Evolutionary conservation across 2,329 filamentous ascomycete species (phyloP).

Genomic region (Dothiorella sarmentorum): DNA sequence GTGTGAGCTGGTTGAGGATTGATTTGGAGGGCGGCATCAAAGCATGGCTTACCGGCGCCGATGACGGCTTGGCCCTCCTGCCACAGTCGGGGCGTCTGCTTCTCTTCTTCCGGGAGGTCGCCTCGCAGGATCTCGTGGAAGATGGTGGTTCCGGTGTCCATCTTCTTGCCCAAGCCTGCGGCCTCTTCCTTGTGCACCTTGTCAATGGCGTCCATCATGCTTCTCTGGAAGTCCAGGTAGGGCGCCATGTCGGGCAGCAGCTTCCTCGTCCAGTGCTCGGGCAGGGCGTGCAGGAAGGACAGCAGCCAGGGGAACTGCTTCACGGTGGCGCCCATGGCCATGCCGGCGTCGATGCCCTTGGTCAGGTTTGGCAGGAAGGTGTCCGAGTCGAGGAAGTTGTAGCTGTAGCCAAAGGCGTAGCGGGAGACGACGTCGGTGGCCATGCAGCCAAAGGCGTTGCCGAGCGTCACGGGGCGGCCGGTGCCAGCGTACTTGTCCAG

Average conservation of each 20-base stretch:
- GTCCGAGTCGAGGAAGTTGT: slow-evolving; percentile 22
- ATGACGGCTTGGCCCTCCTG: slow-evolving; percentile 21
- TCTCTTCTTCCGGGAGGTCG: slow-evolving; percentile 18
- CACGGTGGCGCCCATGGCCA: slow-evolving; percentile 18
- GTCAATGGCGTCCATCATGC: slow-evolving; percentile 12
- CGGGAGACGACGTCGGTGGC: slow-evolving; percentile 25
- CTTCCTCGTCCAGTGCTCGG: not conserved
- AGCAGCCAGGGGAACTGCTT: slow-evolving; percentile 26
- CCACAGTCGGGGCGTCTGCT: slow-evolving; percentile 17
- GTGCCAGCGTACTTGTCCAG: slow-evolving; percentile 19
- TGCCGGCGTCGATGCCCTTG: slow-evolving; percentile 22
- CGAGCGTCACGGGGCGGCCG: slow-evolving; percentile 20
- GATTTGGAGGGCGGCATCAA: not conserved
- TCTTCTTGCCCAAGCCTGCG: not conserved
- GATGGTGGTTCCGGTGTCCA: slow-evolving; percentile 11
- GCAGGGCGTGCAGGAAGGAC: slow-evolving; percentile 1
- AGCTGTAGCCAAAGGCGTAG: slow-evolving; percentile 24
- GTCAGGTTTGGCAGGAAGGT: slow-evolving; percentile 22
- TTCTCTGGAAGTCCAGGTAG: slow-evolving; percentile 19
- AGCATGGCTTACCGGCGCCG: slow-evolving; percentile 12
- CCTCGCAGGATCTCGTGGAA: slow-evolving; percentile 21
- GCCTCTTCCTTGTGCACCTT: slow-evolving; percentile 11
- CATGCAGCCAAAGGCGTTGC: slow-evolving; percentile 22
- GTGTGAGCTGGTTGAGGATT: slow-evolving; percentile 18
- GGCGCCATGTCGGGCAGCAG: slow-evolving; percentile 18